These are phyloP conservation scores for Cokeromyces recurvatus DNA, from an alignment of 371 early-diverging fungal genomes.

Conservation along the genomic window DNA sequence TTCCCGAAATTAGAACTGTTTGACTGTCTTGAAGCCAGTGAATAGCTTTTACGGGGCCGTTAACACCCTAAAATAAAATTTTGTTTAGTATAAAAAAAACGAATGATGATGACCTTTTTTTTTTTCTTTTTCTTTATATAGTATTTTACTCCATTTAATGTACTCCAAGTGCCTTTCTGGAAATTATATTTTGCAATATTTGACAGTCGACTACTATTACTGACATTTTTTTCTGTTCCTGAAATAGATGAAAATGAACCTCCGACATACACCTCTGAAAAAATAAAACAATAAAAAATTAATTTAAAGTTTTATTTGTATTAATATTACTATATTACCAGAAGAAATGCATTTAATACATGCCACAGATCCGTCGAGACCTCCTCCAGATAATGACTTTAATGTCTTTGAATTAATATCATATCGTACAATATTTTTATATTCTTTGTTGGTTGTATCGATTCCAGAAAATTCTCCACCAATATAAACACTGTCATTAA, in stretches of 20 bases:
- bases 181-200: constrained; percentile 23
- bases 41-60: constrained; percentile 26
- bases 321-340: no score
- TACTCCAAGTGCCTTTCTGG: constrained; percentile 16
- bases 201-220: no score
- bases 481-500: constrained; percentile 25
- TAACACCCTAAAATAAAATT: constrained; percentile 23
- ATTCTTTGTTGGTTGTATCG: constrained; percentile 11
- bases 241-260: constrained; percentile 24
- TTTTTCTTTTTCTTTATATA: no score
- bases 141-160: constrained; percentile 24
- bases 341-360: neutral
- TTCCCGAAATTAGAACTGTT: constrained; percentile 28
- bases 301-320: no score
- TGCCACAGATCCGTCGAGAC: constrained; percentile 26
- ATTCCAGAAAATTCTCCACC: constrained; percentile 29
- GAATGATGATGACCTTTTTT: neutral
- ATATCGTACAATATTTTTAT: constrained; percentile 27
- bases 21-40: neutral
- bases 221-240: no score
- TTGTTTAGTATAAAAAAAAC: neutral
- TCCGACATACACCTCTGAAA: constrained; percentile 29
- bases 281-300: neutral
- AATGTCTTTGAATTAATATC: constrained; percentile 13
- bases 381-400: constrained; percentile 11